A percentile compares a stretch with the other conserved stretches of the same genome.
phyloP scores from a whole-genome alignment of 768 basidiomycete genomes.

The Leucosporidium creatinivorum region DNA sequence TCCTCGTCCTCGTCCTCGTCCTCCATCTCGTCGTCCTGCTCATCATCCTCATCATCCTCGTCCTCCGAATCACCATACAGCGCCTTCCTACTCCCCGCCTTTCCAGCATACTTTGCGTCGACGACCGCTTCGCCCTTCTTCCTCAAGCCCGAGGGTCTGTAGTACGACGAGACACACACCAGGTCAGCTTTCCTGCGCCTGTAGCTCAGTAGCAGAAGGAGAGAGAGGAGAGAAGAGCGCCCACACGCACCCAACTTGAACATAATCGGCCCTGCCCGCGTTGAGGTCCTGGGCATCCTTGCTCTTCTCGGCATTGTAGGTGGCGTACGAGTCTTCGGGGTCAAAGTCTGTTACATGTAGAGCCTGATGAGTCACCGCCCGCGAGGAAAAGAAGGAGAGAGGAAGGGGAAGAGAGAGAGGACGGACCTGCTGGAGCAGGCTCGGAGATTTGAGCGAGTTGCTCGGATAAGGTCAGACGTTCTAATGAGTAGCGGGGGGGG shows the following conservation, averaged over 20 bases:
- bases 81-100: slow-evolving; percentile 48
- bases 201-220: not conserved
- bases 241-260: slow-evolving; percentile 66
- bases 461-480: slow-evolving; percentile 47
- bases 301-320: slow-evolving; percentile 46
- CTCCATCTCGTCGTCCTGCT: slow-evolving; percentile 16
- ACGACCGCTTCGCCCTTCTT: slow-evolving; percentile 58
- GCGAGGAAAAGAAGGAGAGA: slow-evolving; percentile 14
- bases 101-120: slow-evolving; percentile 73
- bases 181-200: slow-evolving; percentile 54
- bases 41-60: slow-evolving; percentile 12
- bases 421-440: slow-evolving; percentile 59
- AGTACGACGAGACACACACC: no score
- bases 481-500: slow-evolving; percentile 18
- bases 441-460: slow-evolving; percentile 76
- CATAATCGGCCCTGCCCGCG: slow-evolving; percentile 64
- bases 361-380: no score
- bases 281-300: slow-evolving; percentile 41
- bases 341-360: slow-evolving; percentile 55
- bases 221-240: not conserved
- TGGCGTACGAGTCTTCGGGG: slow-evolving; percentile 57
- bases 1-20: slow-evolving; percentile 35
- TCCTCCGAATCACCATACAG: slow-evolving; percentile 3
- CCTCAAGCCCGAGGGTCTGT: slow-evolving; percentile 45
- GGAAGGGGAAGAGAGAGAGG: not conserved